These are phyloP conservation scores for Ophiocordyceps sinensis DNA, from an alignment of 2,329 filamentous ascomycete genomes.

Conservation along the genomic window DNA sequence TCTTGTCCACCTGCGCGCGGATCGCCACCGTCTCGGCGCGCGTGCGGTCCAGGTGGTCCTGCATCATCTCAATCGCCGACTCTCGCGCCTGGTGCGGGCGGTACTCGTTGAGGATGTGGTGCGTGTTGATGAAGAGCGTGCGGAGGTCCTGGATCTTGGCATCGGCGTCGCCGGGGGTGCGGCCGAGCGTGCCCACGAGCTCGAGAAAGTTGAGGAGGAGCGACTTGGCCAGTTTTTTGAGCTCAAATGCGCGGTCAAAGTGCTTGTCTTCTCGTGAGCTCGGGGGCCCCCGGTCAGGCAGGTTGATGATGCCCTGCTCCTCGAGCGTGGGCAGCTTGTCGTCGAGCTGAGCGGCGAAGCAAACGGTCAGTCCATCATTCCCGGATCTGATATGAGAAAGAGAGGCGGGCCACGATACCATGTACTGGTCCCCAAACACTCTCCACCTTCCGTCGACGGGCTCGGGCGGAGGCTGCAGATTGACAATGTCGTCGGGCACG, in stretches of 20 bases:
- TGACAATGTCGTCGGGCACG: constrained; percentile 57
- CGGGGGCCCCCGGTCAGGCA: constrained; percentile 28
- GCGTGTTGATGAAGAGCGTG: constrained; percentile 78
- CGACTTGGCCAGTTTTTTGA: constrained; percentile 70
- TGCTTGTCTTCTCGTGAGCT: constrained; percentile 36
- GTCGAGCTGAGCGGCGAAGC: constrained; percentile 26
- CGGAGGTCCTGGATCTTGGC: constrained; percentile 66
- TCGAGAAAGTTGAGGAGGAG: constrained; percentile 82
- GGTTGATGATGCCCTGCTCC: constrained; percentile 55
- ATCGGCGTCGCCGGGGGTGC: constrained; percentile 34
- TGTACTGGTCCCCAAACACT: constrained; percentile 57
- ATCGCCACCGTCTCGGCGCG: constrained; percentile 60
- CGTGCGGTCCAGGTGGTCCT: constrained; percentile 62
- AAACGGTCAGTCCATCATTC: neutral
- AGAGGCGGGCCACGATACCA: constrained; percentile 15
- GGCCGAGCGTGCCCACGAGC: constrained; percentile 42
- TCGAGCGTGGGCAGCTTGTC: constrained; percentile 53
- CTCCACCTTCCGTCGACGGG: constrained; percentile 58
- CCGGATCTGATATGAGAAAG: neutral
- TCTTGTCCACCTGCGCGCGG: constrained; percentile 52
- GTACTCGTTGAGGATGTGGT: constrained; percentile 89
- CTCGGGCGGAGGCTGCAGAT: constrained; percentile 67
- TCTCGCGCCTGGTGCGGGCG: constrained; percentile 85
- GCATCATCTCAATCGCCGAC: constrained; percentile 75
- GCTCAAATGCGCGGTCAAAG: constrained; percentile 49